Evolutionary conservation across 495 filamentous ascomycete genomes (phyloP).

Genomic region (Recurvomyces mirabilis): DNA sequence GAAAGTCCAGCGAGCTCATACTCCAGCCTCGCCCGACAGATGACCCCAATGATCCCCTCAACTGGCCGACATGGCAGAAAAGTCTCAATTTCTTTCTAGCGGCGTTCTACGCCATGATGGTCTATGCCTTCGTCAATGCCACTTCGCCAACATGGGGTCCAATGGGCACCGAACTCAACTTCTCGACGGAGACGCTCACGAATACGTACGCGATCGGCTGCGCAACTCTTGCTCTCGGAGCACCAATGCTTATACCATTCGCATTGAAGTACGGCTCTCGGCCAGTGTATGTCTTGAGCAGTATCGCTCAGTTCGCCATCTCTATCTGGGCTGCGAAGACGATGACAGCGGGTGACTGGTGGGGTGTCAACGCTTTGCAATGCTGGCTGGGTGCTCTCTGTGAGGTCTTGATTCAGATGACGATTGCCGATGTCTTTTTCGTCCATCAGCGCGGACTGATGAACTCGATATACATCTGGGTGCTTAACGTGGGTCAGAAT

Average conservation of each 20-base stretch:
- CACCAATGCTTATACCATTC: conserved; percentile 37
- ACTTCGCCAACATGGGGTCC: conserved; percentile 35
- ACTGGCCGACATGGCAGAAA: conserved; percentile 27
- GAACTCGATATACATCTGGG: conserved; percentile 34
- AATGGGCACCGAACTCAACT: conserved; percentile 32
- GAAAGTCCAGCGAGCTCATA: conserved; percentile 8
- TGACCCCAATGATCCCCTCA: conserved; percentile 10
- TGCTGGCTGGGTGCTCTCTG: conserved; percentile 33
- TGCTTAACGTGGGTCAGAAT: conserved; percentile 27
- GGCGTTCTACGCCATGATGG: conserved; percentile 34
- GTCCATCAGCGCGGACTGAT: conserved; percentile 37
- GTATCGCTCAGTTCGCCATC: conserved; percentile 27
- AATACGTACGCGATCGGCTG: conserved; percentile 31
- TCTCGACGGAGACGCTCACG: conserved; percentile 31
- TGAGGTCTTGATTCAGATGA: conserved; percentile 39
- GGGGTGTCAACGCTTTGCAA: conserved; percentile 29
- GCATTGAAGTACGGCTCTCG: conserved; percentile 38
- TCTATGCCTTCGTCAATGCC: conserved; percentile 32
- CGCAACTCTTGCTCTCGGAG: conserved; percentile 33
- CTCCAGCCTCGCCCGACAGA: conserved; percentile 14
- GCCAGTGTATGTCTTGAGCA: conserved; percentile 35
- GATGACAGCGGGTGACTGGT: conserved; percentile 27
- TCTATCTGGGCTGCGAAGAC: conserved; percentile 34
- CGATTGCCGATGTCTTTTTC: conserved; percentile 39
- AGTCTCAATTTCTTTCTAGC: conserved; percentile 31